Evolutionary conservation across 331 rosid genomes (phyloP).

Genomic region (Erythrophleum ivorense): DNA sequence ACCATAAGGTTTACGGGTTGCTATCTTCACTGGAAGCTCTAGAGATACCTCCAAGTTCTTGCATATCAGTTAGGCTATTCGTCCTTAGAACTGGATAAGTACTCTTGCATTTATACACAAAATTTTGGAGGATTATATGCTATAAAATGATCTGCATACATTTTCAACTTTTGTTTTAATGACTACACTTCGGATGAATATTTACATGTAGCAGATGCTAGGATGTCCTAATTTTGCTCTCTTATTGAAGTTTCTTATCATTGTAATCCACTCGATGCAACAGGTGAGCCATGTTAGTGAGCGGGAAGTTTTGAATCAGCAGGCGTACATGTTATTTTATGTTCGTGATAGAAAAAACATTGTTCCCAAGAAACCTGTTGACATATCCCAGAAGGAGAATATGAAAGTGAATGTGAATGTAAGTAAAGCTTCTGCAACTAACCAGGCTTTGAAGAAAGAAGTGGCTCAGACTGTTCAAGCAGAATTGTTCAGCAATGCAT

Average conservation of each 20-base stretch:
- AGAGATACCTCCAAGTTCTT: too few species aligned
- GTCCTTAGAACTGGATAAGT: too few species aligned
- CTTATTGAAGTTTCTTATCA: neutral
- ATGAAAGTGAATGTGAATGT: conserved; percentile 48
- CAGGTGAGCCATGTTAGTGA: conserved; percentile 87
- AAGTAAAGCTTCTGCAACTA: conserved; percentile 43
- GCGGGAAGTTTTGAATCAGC: conserved; percentile 78
- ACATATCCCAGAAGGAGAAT: conserved; percentile 57
- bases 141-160: neutral
- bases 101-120: neutral
- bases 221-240: neutral
- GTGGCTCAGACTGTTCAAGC: conserved; percentile 44
- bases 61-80: too few species aligned
- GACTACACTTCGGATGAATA: neutral
- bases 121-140: conserved; percentile 2
- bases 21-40: neutral
- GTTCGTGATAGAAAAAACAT: conserved; percentile 78
- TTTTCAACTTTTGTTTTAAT: neutral
- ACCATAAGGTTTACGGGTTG: neutral
- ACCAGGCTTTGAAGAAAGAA: conserved; percentile 50
- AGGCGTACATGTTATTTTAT: conserved; percentile 98
- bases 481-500: conserved; percentile 38
- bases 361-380: conserved; percentile 58
- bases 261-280: conserved; percentile 24
- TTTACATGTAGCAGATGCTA: neutral